A percentile compares a stretch with the other conserved stretches of the same genome.
Evolutionary conservation across 1,139 yeast genomes (phyloP).

Genomic region (Saccharomyces hybrid): DNA sequence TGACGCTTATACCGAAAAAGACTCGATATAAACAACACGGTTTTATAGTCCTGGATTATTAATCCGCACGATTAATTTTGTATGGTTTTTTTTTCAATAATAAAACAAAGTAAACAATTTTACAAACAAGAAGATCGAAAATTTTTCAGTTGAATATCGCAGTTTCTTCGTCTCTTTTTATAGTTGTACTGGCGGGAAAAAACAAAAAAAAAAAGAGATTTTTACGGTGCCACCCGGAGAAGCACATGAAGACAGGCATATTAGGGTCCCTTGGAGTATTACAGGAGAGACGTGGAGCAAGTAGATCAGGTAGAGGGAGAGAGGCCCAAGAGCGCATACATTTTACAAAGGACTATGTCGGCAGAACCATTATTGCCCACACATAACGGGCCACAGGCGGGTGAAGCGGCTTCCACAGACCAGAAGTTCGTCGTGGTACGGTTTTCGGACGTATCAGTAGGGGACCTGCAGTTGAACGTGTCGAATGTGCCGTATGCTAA

Average conservation of each 20-base stretch:
- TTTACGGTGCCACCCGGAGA: neutral
- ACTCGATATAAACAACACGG: constrained; percentile 55
- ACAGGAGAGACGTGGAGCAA: neutral
- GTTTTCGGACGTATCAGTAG: constrained; percentile 41
- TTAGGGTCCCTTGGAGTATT: neutral
- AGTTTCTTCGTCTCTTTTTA: constrained; percentile 4
- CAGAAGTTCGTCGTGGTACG: constrained; percentile 38
- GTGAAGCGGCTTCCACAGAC: constrained; percentile 2
- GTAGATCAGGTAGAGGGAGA: neutral
- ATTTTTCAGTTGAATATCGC: too few relatives aligned
- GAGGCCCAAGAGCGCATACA: neutral
- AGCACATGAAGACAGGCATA: neutral
- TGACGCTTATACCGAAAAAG: constrained; percentile 44
- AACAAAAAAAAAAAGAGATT: neutral
- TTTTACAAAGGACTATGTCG: constrained; percentile 5
- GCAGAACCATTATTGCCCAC: constrained; percentile 12
- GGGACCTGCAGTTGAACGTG: constrained; percentile 40
- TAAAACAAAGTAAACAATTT: neutral
- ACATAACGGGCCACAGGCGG: constrained; percentile 4
- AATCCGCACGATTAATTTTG: constrained; percentile 50
- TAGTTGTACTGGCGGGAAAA: neutral
- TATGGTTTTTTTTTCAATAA: constrained; percentile 11
- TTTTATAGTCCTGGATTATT: constrained; percentile 50
- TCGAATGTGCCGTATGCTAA: constrained; percentile 29
- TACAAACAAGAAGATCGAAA: too few relatives aligned